Evolutionary conservation across 2,329 filamentous ascomycete species (phyloP).

Genomic region (Penicillium paneum): DNA sequence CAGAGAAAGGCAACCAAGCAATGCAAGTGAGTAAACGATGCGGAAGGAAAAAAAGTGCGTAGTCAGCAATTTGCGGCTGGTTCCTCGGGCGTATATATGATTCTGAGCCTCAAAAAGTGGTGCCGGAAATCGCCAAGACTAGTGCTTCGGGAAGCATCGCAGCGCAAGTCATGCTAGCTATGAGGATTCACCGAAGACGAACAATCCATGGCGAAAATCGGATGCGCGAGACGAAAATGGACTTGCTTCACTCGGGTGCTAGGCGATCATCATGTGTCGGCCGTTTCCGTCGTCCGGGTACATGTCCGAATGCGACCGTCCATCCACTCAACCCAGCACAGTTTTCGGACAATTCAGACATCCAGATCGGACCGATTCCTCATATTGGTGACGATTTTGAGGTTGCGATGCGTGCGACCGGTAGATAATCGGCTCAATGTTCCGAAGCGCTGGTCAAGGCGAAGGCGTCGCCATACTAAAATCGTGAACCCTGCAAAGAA

Average conservation of each 20-base stretch:
- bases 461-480: neutral
- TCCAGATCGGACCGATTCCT: neutral
- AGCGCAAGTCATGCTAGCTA: neutral
- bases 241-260: neutral
- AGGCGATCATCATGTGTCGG: conserved; percentile 11
- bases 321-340: neutral
- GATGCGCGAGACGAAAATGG: conserved; percentile 10
- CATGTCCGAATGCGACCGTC: conserved; percentile 16
- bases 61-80: neutral
- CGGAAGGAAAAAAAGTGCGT: neutral
- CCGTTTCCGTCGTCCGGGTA: conserved; percentile 21
- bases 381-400: neutral
- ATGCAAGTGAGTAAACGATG: neutral
- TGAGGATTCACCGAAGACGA: conserved; percentile 1
- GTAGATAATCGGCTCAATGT: neutral
- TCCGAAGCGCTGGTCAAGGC: conserved; percentile 4
- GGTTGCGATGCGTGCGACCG: neutral
- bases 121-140: conserved; percentile 12
- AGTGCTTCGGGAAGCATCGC: conserved; percentile 7
- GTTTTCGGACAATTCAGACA: neutral
- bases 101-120: conserved; percentile 10
- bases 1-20: neutral
- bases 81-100: conserved; percentile 2
- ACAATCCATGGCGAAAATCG: neutral
- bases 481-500: neutral